Evolutionary conservation across 129 eudicot genomes (phyloP), one percentile per base, ranked within the genome.

Genomic region (Flaveria ramosissima): DNA sequence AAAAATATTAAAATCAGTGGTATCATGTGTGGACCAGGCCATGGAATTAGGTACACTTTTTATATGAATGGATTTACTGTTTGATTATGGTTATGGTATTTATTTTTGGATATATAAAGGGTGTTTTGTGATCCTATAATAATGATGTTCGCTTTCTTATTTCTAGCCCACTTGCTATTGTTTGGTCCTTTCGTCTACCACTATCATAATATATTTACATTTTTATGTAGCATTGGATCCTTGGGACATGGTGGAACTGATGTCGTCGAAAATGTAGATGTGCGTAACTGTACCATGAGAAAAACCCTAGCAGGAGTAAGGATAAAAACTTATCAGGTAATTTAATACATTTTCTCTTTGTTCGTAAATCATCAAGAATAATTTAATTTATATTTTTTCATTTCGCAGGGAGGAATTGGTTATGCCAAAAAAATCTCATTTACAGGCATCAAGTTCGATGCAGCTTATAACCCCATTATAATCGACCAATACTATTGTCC

Each of bases 401-500:
- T 64, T 57, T 45, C 13, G 50, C 80, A 87, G 92, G 92, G 96
- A 77, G 96, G 88, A 63, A 62, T 68, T 81, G 92, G 96, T 39
- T 68, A 87, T 79, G 96, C 92, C 14, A 90, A 83, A 76, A 85
- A 69, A 26, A 87, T 90, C 72, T 85, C 92, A 6, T 90, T 90
- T 63, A 62, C 84, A 62, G 88, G 85, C 47, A 90, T 87, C 36
- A 85, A 42, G 77, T 77, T 90, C 11, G 78, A 65, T 64, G 88
- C 83, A 7, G 96, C 87, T 67, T 24, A 83, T 26, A 87, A 90
- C 51, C 92, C 96, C 0, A 81, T 90, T 47, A 77, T 85, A 79
- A 85, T 90, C 42, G 96, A 90, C 65, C 96, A 90, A 81, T 85
- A 78, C 82, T 90, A 87, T 4, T 90, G 92, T 57, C 92, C 92